Evolutionary conservation across 2,329 filamentous ascomycete species (phyloP).

Genomic region (Orbilia quercus): DNA sequence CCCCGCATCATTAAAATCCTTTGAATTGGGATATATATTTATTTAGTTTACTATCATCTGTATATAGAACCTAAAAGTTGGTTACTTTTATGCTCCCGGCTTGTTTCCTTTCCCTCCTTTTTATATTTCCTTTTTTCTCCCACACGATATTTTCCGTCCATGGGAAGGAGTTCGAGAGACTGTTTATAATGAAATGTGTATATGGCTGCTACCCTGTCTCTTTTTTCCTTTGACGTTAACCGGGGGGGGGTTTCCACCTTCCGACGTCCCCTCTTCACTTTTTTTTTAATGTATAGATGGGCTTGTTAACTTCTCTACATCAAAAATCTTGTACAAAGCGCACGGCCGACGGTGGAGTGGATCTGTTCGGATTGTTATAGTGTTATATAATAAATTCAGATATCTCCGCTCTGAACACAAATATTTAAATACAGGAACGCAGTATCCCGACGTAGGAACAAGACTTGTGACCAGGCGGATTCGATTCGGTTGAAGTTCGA

Average conservation of each 20-base stretch:
- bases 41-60: slow-evolving; percentile 23
- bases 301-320: slow-evolving; percentile 38
- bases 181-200: slow-evolving; percentile 54
- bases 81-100: slow-evolving; percentile 56
- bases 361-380: slow-evolving; percentile 49
- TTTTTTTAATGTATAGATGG: slow-evolving; percentile 51
- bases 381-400: slow-evolving; percentile 56
- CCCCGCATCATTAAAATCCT: slow-evolving; percentile 8
- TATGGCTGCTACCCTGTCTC: slow-evolving; percentile 59
- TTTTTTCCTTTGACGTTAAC: slow-evolving; percentile 61
- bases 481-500: slow-evolving; percentile 8
- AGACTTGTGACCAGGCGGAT: too few relatives aligned
- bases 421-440: not conserved
- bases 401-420: slow-evolving; percentile 54
- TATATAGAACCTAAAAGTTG: slow-evolving; percentile 57
- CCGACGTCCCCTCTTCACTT: slow-evolving; percentile 30
- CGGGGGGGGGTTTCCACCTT: slow-evolving; percentile 51
- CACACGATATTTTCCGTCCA: slow-evolving; percentile 36
- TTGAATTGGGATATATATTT: slow-evolving; percentile 38
- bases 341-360: slow-evolving; percentile 28
- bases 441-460: not conserved
- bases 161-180: slow-evolving; percentile 57
- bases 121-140: slow-evolving; percentile 43
- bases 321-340: slow-evolving; percentile 49
- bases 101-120: slow-evolving; percentile 59